Conservation (phyloP, 129 eudicot species). For the Flaveria bidentis region DNA sequence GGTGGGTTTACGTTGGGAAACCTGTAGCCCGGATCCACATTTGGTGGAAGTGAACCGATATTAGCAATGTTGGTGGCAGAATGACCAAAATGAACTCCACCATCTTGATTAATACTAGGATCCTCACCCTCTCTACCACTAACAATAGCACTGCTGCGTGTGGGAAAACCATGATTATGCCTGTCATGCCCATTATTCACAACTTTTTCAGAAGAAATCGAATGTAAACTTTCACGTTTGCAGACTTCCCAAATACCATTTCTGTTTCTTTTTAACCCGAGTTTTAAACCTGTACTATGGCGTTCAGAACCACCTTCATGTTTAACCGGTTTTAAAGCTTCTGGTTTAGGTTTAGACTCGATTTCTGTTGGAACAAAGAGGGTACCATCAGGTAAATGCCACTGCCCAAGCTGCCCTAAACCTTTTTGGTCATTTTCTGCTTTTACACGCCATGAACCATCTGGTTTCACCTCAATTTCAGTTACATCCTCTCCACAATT, state of each 20-base stretch:
- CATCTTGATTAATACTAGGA: conserved; percentile 71
- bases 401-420: conserved; percentile 68
- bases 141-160: conserved; percentile 80
- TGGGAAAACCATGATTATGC: conserved; percentile 42
- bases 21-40: background rate
- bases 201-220: conserved; percentile 44
- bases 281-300: conserved; percentile 54
- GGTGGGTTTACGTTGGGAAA: conserved; percentile 32
- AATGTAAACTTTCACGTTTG: conserved; percentile 45
- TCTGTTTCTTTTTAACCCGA: conserved; percentile 72
- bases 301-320: conserved; percentile 66
- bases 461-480: conserved; percentile 91
- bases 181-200: conserved; percentile 30
- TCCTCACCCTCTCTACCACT: conserved; percentile 85
- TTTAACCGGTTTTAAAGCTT: conserved; percentile 58
- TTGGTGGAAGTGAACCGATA: conserved; percentile 59
- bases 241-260: conserved; percentile 81
- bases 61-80: conserved; percentile 51
- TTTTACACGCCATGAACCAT: conserved; percentile 93
- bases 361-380: conserved; percentile 45
- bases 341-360: conserved; percentile 53
- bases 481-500: conserved; percentile 79
- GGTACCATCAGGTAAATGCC: conserved; percentile 87
- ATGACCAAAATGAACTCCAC: conserved; percentile 53
- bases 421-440: conserved; percentile 58